Evolutionary conservation across 441 rosid species (phyloP).

Genomic region (Gossypium gossypioides): DNA sequence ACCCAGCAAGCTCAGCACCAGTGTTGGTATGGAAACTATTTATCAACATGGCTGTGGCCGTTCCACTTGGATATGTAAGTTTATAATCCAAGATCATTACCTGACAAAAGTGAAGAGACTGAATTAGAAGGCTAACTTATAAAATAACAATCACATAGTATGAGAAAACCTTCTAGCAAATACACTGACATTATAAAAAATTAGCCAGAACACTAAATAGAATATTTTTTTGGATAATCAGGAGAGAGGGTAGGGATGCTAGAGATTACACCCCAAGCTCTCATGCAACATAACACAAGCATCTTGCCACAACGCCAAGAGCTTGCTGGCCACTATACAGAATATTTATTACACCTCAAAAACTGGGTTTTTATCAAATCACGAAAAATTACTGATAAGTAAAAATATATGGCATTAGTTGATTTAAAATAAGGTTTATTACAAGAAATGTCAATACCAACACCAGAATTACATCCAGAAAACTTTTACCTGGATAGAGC

Average conservation of each 20-base stretch:
- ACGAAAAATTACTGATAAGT: neutral
- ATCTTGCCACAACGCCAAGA: too few species aligned
- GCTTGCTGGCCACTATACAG: too few species aligned
- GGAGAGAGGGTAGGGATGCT: neutral
- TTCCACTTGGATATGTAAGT: slow-evolving; percentile 87
- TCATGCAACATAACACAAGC: too few species aligned
- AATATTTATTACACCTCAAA: neutral
- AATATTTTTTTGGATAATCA: neutral
- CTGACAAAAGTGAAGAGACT: slow-evolving; percentile 22
- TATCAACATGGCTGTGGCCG: slow-evolving; percentile 85
- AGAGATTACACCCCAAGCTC: too few species aligned
- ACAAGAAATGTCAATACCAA: neutral
- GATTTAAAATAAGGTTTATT: neutral
- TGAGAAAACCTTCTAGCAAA: neutral
- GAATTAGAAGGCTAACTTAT: neutral
- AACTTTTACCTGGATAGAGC: slow-evolving; percentile 27
- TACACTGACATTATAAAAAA: neutral
- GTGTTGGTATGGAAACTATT: slow-evolving; percentile 78
- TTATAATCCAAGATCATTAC: slow-evolving; percentile 80
- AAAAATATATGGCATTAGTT: neutral
- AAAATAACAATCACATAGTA: neutral
- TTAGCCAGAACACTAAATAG: neutral
- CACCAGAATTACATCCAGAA: too few species aligned
- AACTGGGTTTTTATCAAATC: neutral
- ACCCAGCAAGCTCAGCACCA: slow-evolving; percentile 90